phyloP scores from a whole-genome alignment of 805 yeast genomes.

The Vanderwaltozyma verrucispora region DNA sequence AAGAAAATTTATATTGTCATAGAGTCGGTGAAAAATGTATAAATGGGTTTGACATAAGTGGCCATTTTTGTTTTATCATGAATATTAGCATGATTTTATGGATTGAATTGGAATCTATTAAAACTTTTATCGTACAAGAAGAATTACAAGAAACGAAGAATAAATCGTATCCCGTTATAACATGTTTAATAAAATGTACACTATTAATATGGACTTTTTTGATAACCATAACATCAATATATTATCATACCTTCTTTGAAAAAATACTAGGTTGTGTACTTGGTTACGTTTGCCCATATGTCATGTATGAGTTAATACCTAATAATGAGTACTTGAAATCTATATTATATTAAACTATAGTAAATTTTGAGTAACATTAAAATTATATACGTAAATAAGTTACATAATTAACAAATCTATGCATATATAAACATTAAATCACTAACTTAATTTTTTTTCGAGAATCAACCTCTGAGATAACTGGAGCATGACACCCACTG shows the following conservation, averaged over 20 bases:
- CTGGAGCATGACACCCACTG: too few relatives aligned
- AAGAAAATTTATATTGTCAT: slow-evolving; percentile 24
- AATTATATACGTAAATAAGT: too few relatives aligned
- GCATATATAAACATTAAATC: too few relatives aligned
- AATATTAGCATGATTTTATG: slow-evolving; percentile 35
- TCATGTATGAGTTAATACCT: slow-evolving; percentile 33
- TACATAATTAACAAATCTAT: too few relatives aligned
- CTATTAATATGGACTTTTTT: slow-evolving; percentile 43
- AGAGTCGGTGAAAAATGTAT: slow-evolving; percentile 37
- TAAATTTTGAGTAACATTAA: too few relatives aligned
- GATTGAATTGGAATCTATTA: slow-evolving; percentile 23
- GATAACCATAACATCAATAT: slow-evolving; percentile 63
- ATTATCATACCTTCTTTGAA: slow-evolving; percentile 73
- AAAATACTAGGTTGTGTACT: slow-evolving; percentile 59
- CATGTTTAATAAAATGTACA: slow-evolving; percentile 2
- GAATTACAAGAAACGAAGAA: slow-evolving; percentile 2
- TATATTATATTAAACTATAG: not conserved
- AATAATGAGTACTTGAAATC: slow-evolving; percentile 1
- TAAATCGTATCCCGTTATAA: slow-evolving; percentile 3
- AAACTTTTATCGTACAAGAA: slow-evolving; percentile 6
- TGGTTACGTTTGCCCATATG: slow-evolving; percentile 44
- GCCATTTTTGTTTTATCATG: slow-evolving; percentile 39
- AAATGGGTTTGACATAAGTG: slow-evolving; percentile 44
- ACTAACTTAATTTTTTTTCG: too few relatives aligned
- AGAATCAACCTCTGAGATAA: too few relatives aligned